Base-by-base conservation (phyloP, 345 rosid species). In the Gossypium rotundifolium region DNA sequence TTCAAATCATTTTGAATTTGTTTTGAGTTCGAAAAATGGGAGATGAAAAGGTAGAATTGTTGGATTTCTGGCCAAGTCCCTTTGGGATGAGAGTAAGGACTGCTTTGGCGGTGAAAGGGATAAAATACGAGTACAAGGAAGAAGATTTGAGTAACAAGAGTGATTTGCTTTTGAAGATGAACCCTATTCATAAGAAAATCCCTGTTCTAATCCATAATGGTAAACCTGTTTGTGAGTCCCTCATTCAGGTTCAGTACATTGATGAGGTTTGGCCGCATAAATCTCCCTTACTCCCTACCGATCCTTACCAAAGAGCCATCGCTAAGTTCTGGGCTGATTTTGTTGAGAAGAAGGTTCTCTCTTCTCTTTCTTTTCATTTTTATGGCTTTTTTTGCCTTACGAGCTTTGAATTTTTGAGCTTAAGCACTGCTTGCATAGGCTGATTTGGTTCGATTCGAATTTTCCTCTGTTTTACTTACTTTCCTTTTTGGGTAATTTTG, bases 151-250 rank as follows among this genome's bases (percentile, higher is more conserved):
- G 52, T 20, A 71, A 42, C 65, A 71, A 71, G 53, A 71, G 74
- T 59, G 33, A n/a, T n/a, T 25, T 71, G 74, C 65, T 71, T 42
- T 27, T 71, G 25, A 27, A 71, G 20, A 71, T 57, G 65, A 71
- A 71, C 65, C 65, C 74, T 20, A 52, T 71, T 44, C 74, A 71
- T 46, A 71, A 71, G 65, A 71, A 71, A 58, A 71, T 55, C 65
- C 53, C 74, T 2, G 74, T 71, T 44, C 74, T 71, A 16, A 71
- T 71, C 40, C 74, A 55, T 4, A 57, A 53, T 4, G 76, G 79
- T 20, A 72, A 55, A 59, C 71, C 75, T 17, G 4, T 71, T n/a
- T 71, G 79, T 69, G 79, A 77, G 72, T 77, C 79, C 0, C 65
- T 71, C 46, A 53, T 77, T 52, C 22, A 22, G n/a, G 72, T 77